phyloP scores from a whole-genome alignment of 1,284 basidiomycete genomes.

The Irpex sp. region DNA sequence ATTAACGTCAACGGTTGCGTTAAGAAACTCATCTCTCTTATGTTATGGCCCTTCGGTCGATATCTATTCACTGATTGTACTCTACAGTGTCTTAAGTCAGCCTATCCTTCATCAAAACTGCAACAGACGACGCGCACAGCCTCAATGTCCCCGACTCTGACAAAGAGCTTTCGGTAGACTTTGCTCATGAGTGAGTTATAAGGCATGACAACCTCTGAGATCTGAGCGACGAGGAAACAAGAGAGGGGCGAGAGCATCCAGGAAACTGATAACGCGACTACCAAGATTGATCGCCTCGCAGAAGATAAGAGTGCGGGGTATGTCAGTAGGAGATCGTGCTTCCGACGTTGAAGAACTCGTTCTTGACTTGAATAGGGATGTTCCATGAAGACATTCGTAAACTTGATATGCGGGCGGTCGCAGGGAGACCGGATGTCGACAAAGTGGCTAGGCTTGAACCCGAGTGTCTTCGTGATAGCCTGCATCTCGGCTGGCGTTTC shows the following conservation, averaged over 20 bases:
- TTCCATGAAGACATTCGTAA: conserved; percentile 16
- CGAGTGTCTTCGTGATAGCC: conserved; percentile 10
- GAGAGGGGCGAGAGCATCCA: conserved; percentile 4
- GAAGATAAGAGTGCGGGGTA: conserved; percentile 12
- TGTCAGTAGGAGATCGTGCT: background rate
- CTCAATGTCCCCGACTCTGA: background rate
- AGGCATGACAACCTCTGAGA: background rate
- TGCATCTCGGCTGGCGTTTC: conserved; percentile 8
- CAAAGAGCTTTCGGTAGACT: background rate
- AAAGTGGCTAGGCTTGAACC: conserved; percentile 14
- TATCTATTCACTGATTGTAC: too few relatives aligned
- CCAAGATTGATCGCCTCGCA: conserved; percentile 13
- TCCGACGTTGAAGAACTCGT: conserved; percentile 11
- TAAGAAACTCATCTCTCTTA: too few relatives aligned
- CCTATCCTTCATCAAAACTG: too few relatives aligned
- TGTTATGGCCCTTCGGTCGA: too few relatives aligned
- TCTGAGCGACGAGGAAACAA: background rate
- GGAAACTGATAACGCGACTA: conserved; percentile 10
- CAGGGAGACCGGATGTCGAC: conserved; percentile 16
- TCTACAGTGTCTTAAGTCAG: too few relatives aligned
- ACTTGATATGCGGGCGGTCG: conserved; percentile 21
- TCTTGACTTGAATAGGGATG: conserved; percentile 10
- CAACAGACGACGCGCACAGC: too few relatives aligned
- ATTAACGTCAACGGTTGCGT: too few relatives aligned
- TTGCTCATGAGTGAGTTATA: background rate